A percentile compares a stretch with the other conserved stretches of the same genome.
These are phyloP conservation scores for Vanrija pseudolonga DNA, from an alignment of 1,284 basidiomycete genomes.

Conservation along the genomic window DNA sequence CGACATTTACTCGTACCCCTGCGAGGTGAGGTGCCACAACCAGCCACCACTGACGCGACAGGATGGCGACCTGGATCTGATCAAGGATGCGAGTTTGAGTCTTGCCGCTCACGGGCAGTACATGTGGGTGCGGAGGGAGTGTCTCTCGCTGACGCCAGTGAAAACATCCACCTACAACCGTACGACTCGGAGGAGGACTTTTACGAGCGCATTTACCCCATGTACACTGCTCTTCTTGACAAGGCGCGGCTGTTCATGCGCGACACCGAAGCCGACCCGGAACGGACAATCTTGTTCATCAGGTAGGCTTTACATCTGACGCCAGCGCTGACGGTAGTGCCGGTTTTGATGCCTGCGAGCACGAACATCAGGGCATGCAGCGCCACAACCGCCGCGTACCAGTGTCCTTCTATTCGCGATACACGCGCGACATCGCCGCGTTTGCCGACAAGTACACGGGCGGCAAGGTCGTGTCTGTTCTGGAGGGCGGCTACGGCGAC, in stretches of 20 bases:
- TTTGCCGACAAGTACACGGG: constrained; percentile 66
- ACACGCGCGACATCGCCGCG: constrained; percentile 66
- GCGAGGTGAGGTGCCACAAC: constrained; percentile 60
- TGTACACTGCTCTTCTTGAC: constrained; percentile 66
- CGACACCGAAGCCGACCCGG: constrained; percentile 60
- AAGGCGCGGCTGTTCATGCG: constrained; percentile 71
- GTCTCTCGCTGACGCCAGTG: constrained; percentile 38
- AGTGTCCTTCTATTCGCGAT: constrained; percentile 74
- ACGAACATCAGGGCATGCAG: constrained; percentile 89
- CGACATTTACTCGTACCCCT: constrained; percentile 83
- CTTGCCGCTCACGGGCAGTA: constrained; percentile 82
- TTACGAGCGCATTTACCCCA: constrained; percentile 67
- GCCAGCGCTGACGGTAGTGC: constrained; percentile 30
- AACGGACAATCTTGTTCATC: constrained; percentile 78
- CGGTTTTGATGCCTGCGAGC: constrained; percentile 91
- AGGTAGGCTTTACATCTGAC: constrained; percentile 57
- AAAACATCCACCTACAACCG: constrained; percentile 82
- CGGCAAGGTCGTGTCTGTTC: constrained; percentile 76
- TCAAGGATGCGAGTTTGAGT: constrained; percentile 80
- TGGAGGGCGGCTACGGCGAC: constrained; percentile 95
- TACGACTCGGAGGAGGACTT: constrained; percentile 75
- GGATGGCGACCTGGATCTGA: constrained; percentile 72
- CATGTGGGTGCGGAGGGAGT: constrained; percentile 52
- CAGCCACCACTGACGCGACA: constrained; percentile 39
- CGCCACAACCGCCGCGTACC: constrained; percentile 89